Conservation (phyloP, 2,329 filamentous ascomycete species). For the Knufia fluminis region DNA sequence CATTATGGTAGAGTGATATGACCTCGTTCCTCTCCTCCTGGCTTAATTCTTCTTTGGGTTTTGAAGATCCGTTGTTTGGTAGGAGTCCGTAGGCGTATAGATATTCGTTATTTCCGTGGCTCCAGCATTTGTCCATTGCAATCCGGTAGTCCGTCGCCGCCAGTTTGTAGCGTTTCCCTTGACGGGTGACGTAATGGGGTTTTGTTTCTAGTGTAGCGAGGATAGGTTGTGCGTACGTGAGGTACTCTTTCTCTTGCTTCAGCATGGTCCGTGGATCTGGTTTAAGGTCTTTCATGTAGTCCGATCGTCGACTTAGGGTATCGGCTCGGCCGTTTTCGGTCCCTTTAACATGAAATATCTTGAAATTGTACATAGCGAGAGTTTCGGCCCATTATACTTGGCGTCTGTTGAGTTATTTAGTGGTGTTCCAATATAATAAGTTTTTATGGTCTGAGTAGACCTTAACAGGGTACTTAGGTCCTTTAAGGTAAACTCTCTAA, state of each 20-base stretch:
- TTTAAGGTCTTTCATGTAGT: conserved; percentile 13
- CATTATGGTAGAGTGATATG: conserved; percentile 9
- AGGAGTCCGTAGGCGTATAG: too few relatives aligned
- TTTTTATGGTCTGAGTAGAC: conserved; percentile 18
- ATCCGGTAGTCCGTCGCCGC: too few relatives aligned
- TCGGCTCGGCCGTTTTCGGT: conserved; percentile 13
- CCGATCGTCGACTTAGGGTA: conserved; percentile 11
- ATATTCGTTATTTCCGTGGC: too few relatives aligned
- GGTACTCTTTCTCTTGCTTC: background rate
- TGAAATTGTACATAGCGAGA: conserved; percentile 12
- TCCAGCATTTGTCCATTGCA: too few relatives aligned
- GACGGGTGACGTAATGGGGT: background rate
- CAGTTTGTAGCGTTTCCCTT: too few relatives aligned
- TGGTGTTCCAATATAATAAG: conserved; percentile 15
- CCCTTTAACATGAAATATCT: conserved; percentile 13
- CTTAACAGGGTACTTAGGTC: conserved; percentile 13
- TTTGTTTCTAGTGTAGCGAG: background rate
- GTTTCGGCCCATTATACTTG: conserved; percentile 9
- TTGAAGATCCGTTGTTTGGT: background rate
- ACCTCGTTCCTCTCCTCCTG: conserved; percentile 7
- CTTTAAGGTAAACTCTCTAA: conserved; percentile 17
- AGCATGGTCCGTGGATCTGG: background rate
- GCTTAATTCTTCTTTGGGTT: background rate
- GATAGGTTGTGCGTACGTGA: conserved; percentile 7
- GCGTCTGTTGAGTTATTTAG: conserved; percentile 11